phyloP scores from a whole-genome alignment of 306 rosid species.

The Elaeagnus macrophylla region DNA sequence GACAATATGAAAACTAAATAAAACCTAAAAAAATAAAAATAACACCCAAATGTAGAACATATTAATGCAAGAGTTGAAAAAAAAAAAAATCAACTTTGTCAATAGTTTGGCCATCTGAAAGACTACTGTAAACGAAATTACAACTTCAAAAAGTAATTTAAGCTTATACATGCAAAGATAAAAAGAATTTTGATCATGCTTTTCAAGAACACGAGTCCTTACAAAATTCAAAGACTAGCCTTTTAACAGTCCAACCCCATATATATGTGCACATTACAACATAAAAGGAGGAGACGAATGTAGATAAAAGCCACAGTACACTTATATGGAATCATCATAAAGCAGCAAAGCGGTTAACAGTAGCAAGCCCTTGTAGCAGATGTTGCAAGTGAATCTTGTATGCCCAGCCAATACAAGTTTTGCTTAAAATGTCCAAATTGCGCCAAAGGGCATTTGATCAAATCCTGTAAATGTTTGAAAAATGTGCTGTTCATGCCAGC shows the following conservation, averaged over 20 bases:
- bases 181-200: constrained; percentile 2
- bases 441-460: no score
- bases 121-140: not conserved
- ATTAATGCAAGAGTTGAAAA: not conserved
- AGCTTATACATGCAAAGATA: constrained; percentile 9
- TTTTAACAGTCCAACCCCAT: constrained; percentile 11
- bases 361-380: constrained; percentile 3
- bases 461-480: no score
- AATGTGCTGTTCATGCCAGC: no score
- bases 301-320: not conserved
- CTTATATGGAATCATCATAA: not conserved
- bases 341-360: constrained; percentile 2
- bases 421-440: constrained; percentile 14
- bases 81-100: not conserved
- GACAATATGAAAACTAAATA: no score
- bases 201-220: constrained; percentile 17
- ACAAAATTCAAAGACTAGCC: constrained; percentile 12
- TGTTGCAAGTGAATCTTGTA: constrained; percentile 11
- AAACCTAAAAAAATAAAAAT: not conserved
- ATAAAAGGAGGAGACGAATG: constrained; percentile 2
- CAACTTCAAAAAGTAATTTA: constrained; percentile 3
- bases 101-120: not conserved
- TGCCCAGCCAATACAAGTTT: constrained; percentile 17
- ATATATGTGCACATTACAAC: constrained; percentile 1
- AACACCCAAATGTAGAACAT: not conserved